Evolutionary conservation across 306 rosid genomes (phyloP).

Genomic region (Biancaea sappan): DNA sequence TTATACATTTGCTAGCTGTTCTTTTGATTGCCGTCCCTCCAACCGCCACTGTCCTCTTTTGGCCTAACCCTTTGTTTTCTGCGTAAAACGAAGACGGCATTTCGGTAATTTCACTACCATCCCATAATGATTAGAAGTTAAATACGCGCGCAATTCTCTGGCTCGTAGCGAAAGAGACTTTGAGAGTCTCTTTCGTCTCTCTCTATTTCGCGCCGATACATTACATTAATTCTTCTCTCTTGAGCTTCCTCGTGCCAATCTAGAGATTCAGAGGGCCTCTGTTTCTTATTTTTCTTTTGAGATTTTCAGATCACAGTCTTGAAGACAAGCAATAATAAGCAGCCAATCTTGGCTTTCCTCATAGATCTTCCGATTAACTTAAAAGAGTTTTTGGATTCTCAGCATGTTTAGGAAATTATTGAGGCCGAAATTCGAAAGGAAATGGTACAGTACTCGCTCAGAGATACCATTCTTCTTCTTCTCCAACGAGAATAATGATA

Average conservation of each 20-base stretch:
- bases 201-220: too few relatives aligned
- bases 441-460: conserved; percentile 49
- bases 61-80: neutral
- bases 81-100: neutral
- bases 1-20: neutral
- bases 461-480: neutral
- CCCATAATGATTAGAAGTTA: neutral
- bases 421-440: conserved; percentile 56
- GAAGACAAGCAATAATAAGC: neutral
- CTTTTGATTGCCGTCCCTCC: neutral
- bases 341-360: too few relatives aligned
- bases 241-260: conserved; percentile 20
- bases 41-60: neutral
- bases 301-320: conserved; percentile 5
- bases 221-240: neutral
- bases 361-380: too few relatives aligned
- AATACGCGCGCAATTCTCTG: neutral
- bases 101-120: neutral
- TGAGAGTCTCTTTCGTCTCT: conserved; percentile 29
- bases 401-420: conserved; percentile 58
- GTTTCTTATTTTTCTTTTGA: too few relatives aligned
- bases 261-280: conserved; percentile 39
- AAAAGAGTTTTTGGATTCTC: neutral
- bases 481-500: neutral
- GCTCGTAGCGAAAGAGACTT: neutral